Conservation (phyloP, 352 stramenopile genomes). For the Pythium scleroteichum region DNA sequence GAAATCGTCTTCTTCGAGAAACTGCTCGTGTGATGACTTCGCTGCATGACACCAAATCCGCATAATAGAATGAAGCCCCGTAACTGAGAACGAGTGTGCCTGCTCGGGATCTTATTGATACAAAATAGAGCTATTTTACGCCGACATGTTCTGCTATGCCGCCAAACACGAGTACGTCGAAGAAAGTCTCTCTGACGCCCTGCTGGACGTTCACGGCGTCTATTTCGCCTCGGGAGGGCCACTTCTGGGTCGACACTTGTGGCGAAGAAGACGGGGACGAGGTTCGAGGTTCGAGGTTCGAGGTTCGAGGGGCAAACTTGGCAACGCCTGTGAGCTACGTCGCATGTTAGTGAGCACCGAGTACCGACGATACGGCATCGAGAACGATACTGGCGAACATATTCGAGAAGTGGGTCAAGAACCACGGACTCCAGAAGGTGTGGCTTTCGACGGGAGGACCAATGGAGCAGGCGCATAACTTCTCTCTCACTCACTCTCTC, state of each 20-base stretch:
- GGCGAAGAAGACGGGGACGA: slow-evolving; percentile 14
- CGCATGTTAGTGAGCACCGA: slow-evolving; percentile 45
- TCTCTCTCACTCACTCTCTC: no score
- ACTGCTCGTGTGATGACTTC: no score
- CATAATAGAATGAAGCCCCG: no score
- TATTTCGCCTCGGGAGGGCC: slow-evolving; percentile 42
- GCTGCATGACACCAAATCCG: no score
- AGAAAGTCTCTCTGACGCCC: slow-evolving; percentile 32
- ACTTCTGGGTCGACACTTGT: slow-evolving; percentile 48
- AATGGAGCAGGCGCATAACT: slow-evolving; percentile 35
- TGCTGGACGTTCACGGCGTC: slow-evolving; percentile 35
- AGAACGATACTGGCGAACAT: slow-evolving; percentile 31
- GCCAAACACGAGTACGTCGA: slow-evolving; percentile 19
- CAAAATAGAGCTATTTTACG: slow-evolving; percentile 26
- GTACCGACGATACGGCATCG: slow-evolving; percentile 37
- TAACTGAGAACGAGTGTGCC: no score
- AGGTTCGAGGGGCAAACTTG: slow-evolving; percentile 24
- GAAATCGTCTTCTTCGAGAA: slow-evolving; percentile 26
- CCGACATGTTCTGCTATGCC: slow-evolving; percentile 20
- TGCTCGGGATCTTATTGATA: no score
- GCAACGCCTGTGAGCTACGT: slow-evolving; percentile 31
- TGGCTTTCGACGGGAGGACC: slow-evolving; percentile 37
- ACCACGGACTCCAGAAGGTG: slow-evolving; percentile 30
- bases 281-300: slow-evolving; percentile 31
- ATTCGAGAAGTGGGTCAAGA: slow-evolving; percentile 42